phyloP scores from a whole-genome alignment of 345 rosid species.

The Ceriops tagal region DNA sequence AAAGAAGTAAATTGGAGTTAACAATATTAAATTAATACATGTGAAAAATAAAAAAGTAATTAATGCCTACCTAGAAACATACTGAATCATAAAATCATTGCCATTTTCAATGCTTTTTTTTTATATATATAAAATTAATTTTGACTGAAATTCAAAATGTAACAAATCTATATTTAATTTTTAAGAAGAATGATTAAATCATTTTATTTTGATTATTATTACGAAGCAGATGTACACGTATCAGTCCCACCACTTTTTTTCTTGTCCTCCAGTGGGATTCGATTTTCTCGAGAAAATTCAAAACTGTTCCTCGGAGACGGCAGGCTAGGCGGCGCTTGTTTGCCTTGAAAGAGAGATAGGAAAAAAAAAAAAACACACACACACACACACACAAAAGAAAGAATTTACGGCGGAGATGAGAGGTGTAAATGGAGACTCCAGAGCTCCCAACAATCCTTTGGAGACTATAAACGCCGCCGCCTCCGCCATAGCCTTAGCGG shows the following conservation, averaged over 20 bases:
- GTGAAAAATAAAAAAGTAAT: neutral
- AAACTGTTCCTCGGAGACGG: constrained; percentile 20
- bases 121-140: neutral
- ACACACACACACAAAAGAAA: neutral
- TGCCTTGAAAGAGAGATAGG: no score
- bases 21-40: neutral
- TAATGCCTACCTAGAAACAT: no score
- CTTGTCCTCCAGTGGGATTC: constrained; percentile 1
- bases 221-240: neutral
- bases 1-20: neutral
- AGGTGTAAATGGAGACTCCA: constrained; percentile 34
- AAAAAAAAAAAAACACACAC: neutral
- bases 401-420: constrained; percentile 35
- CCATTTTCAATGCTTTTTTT: constrained; percentile 37
- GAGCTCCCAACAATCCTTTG: constrained; percentile 40
- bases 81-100: constrained; percentile 27
- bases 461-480: constrained; percentile 89
- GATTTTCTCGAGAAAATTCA: constrained; percentile 21
- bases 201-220: neutral
- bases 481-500: constrained; percentile 74
- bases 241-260: constrained; percentile 3
- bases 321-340: no score
- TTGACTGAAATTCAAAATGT: neutral
- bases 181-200: neutral
- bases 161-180: neutral